These are phyloP conservation scores for Rubia occidens DNA, from an alignment of 305 asterid species.

Conservation along the genomic window DNA sequence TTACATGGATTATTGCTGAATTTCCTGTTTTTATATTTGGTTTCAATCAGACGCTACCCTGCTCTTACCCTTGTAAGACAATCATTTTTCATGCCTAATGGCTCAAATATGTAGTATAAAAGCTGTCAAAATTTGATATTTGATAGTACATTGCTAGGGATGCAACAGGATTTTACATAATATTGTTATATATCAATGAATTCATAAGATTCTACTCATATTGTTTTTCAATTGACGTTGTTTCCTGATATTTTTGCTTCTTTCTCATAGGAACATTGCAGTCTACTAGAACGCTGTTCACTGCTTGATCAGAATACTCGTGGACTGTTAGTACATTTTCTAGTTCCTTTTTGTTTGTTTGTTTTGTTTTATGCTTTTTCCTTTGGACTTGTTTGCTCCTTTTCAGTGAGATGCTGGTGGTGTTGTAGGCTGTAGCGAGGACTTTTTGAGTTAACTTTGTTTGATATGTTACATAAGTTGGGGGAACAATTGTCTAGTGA, in stretches of 20 bases:
- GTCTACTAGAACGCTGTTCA: not conserved
- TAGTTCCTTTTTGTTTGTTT: too few species aligned
- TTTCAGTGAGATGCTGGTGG: not conserved
- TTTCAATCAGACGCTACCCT: not conserved
- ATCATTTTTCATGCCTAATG: not conserved
- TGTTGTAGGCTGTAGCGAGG: not conserved
- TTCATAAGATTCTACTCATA: not conserved
- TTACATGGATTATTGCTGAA: not conserved
- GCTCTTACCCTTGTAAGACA: not conserved
- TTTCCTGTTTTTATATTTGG: not conserved
- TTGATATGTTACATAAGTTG: not conserved
- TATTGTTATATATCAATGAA: not conserved
- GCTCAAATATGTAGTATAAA: too few species aligned
- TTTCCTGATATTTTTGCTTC: not conserved
- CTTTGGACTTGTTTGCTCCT: not conserved
- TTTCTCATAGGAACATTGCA: not conserved
- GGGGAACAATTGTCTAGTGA: not conserved
- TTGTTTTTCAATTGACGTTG: not conserved
- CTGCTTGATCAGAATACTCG: not conserved
- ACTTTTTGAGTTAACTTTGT: not conserved
- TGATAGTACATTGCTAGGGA: not conserved
- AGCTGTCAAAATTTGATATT: not conserved
- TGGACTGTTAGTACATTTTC: not conserved
- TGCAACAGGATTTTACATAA: too few species aligned
- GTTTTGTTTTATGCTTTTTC: not conserved